Evolutionary conservation across 2,329 filamentous ascomycete genomes (phyloP).

Genomic region (Sporothrix humicola): DNA sequence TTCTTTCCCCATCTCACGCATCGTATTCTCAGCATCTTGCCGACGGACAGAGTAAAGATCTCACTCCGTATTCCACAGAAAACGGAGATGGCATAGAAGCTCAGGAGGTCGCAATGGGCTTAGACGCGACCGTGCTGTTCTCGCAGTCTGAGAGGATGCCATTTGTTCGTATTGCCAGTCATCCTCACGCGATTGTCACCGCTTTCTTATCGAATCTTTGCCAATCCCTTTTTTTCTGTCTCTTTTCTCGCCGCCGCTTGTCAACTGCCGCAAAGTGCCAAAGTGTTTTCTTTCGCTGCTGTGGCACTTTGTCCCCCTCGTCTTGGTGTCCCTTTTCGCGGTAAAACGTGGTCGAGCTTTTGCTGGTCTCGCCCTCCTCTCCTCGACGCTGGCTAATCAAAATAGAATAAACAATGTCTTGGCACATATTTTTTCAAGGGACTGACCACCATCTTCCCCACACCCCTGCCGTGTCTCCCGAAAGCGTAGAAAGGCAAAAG

Average conservation of each 20-base stretch:
- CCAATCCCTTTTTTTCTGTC: neutral
- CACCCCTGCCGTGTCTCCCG: slow-evolving; percentile 9
- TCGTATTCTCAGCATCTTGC: neutral
- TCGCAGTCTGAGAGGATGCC: neutral
- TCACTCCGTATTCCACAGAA: neutral
- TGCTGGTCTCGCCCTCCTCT: neutral
- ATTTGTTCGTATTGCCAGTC: neutral
- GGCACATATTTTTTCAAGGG: slow-evolving; percentile 9
- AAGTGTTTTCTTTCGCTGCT: neutral
- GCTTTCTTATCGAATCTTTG: neutral
- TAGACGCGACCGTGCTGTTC: neutral
- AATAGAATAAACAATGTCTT: slow-evolving; percentile 4
- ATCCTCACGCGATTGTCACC: neutral
- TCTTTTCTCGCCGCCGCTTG: too few species aligned
- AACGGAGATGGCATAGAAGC: too few species aligned
- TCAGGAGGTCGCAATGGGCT: neutral
- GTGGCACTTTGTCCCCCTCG: too few species aligned
- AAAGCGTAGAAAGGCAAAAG: neutral
- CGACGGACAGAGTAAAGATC: neutral
- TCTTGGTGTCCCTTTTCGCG: neutral
- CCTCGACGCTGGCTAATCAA: slow-evolving; percentile 26
- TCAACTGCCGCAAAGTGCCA: slow-evolving; percentile 9
- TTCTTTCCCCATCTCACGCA: neutral
- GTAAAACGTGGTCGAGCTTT: slow-evolving; percentile 12
- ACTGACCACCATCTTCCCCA: slow-evolving; percentile 3